Evolutionary conservation across 2,329 filamentous ascomycete genomes (phyloP).

Genomic region (Fusarium sp.): DNA sequence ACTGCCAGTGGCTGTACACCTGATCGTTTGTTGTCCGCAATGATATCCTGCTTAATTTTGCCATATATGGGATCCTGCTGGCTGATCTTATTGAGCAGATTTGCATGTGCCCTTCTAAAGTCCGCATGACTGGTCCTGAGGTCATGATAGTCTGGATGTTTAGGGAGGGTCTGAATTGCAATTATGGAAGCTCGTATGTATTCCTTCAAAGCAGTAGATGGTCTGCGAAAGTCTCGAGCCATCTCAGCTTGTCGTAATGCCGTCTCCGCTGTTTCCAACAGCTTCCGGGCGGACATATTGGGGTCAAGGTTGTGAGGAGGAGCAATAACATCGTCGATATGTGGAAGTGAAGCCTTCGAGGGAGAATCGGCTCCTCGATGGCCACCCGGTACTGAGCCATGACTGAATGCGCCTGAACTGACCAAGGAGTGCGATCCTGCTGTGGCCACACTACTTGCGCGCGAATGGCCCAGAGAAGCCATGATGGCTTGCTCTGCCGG

Average conservation of each 20-base stretch:
- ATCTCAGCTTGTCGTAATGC: conserved; percentile 70
- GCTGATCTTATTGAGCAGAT: conserved; percentile 63
- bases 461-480: conserved; percentile 45
- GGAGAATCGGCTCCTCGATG: conserved; percentile 45
- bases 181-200: conserved; percentile 87
- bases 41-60: conserved; percentile 68
- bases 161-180: conserved; percentile 78
- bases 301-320: conserved; percentile 59
- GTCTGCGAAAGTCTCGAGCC: conserved; percentile 70
- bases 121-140: conserved; percentile 67
- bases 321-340: conserved; percentile 65
- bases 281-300: conserved; percentile 62
- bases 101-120: conserved; percentile 59
- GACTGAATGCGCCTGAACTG: conserved; percentile 46
- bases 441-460: conserved; percentile 43
- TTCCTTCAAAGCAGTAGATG: conserved; percentile 82
- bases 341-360: conserved; percentile 56
- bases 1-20: conserved; percentile 62
- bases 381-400: conserved; percentile 46
- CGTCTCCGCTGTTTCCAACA: conserved; percentile 64
- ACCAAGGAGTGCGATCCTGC: conserved; percentile 48
- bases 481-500: conserved; percentile 29
- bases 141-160: conserved; percentile 77
- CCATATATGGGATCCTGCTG: conserved; percentile 63
- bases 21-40: conserved; percentile 71